Evolutionary conservation across 805 yeast genomes (phyloP).

Genomic region (Kluyveromyces aestuarii): DNA sequence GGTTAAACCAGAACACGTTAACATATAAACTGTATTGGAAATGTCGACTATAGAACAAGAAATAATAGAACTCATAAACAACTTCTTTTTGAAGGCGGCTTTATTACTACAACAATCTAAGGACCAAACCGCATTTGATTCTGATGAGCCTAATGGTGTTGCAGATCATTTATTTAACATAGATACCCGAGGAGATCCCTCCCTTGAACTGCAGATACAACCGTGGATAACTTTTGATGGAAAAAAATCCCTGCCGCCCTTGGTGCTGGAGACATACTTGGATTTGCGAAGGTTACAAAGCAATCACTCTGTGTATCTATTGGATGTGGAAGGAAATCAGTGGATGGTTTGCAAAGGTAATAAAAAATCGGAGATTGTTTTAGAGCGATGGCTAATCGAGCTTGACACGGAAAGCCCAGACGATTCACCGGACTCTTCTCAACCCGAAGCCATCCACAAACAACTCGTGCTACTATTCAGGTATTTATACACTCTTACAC

Average conservation of each 20-base stretch:
- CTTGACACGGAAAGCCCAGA: constrained; percentile 37
- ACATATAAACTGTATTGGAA: background rate
- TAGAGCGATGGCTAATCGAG: constrained; percentile 90
- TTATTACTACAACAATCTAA: constrained; percentile 46
- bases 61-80: constrained; percentile 36
- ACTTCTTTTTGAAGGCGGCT: constrained; percentile 57
- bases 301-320: constrained; percentile 49
- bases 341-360: constrained; percentile 54
- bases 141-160: constrained; percentile 12
- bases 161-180: constrained; percentile 10
- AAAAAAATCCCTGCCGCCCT: constrained; percentile 49
- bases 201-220: constrained; percentile 27
- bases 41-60: constrained; percentile 11
- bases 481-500: constrained; percentile 54
- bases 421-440: constrained; percentile 29
- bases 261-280: constrained; percentile 75
- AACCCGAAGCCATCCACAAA: constrained; percentile 62
- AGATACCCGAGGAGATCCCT: constrained; percentile 5
- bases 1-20: background rate
- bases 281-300: constrained; percentile 52
- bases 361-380: constrained; percentile 72
- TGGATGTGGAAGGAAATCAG: constrained; percentile 42
- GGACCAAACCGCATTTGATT: constrained; percentile 18
- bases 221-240: constrained; percentile 59
- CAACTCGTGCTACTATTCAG: constrained; percentile 68